Evolutionary conservation across 2,329 filamentous ascomycete species (phyloP).

Genomic region (Ophiostoma novo-ulmi): DNA sequence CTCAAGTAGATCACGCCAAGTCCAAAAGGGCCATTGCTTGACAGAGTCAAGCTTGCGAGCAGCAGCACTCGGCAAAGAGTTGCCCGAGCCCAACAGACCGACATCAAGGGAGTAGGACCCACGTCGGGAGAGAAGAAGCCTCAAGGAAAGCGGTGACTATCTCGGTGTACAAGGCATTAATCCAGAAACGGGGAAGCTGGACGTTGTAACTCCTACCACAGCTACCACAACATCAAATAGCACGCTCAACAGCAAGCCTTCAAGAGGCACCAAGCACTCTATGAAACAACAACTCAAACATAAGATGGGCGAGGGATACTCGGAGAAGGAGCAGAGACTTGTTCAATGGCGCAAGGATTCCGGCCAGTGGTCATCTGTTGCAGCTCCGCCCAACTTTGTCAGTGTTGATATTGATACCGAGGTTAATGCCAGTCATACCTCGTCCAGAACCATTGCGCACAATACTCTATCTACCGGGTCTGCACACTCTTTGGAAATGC

Average conservation of each 20-base stretch:
- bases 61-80: not conserved
- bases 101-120: constrained; percentile 36
- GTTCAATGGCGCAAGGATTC: constrained; percentile 44
- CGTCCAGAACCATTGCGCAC: constrained; percentile 39
- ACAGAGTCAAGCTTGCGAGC: not conserved
- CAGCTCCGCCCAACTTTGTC: not conserved
- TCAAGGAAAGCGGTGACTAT: constrained; percentile 54
- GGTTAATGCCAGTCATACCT: constrained; percentile 25
- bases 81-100: constrained; percentile 25
- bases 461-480: constrained; percentile 30
- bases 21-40: not conserved
- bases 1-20: not conserved
- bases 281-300: constrained; percentile 35
- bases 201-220: constrained; percentile 47
- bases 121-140: constrained; percentile 40
- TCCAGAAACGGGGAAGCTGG: constrained; percentile 50
- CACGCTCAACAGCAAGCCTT: constrained; percentile 24
- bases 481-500: not conserved
- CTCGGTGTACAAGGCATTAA: constrained; percentile 56
- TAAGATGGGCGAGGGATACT: constrained; percentile 41
- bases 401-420: not conserved
- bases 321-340: constrained; percentile 31
- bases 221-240: constrained; percentile 43
- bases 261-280: constrained; percentile 15
- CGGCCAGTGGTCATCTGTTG: constrained; percentile 48